A percentile compares a stretch with the other conserved stretches of the same genome.
Evolutionary conservation across 257 asterid genomes (phyloP).

Genomic region (Solanum piurae): DNA sequence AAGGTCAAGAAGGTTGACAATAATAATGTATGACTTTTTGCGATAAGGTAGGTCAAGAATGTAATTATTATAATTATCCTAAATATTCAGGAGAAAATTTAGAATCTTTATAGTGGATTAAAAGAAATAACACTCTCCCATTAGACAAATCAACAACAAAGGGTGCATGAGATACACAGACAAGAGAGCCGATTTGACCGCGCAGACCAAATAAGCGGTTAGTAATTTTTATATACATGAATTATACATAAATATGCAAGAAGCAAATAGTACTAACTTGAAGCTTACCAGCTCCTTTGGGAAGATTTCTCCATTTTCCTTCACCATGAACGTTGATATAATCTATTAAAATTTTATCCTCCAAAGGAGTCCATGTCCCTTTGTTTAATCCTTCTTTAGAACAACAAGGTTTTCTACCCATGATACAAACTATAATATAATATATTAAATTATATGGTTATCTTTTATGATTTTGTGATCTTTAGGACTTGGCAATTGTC

Average conservation of each 20-base stretch:
- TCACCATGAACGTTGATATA: neutral
- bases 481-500: neutral
- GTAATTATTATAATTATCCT: too few relatives aligned
- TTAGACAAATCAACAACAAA: neutral
- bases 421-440: neutral
- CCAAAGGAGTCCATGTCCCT: neutral
- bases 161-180: neutral
- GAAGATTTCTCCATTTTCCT: constrained; percentile 1
- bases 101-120: neutral
- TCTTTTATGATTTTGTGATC: neutral
- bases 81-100: too few relatives aligned
- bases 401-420: constrained; percentile 1
- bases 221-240: neutral
- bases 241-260: neutral
- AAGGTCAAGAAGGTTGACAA: neutral
- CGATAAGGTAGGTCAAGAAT: too few relatives aligned
- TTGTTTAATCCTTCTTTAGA: neutral
- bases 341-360: neutral
- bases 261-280: neutral
- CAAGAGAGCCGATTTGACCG: neutral
- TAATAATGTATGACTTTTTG: neutral
- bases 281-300: neutral
- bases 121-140: neutral
- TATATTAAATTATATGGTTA: neutral
- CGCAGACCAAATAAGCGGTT: neutral